A percentile compares a stretch with the other conserved stretches of the same genome.
These are phyloP conservation scores for Myxozyma udenii DNA, from an alignment of 805 yeast species.

Conservation along the genomic window DNA sequence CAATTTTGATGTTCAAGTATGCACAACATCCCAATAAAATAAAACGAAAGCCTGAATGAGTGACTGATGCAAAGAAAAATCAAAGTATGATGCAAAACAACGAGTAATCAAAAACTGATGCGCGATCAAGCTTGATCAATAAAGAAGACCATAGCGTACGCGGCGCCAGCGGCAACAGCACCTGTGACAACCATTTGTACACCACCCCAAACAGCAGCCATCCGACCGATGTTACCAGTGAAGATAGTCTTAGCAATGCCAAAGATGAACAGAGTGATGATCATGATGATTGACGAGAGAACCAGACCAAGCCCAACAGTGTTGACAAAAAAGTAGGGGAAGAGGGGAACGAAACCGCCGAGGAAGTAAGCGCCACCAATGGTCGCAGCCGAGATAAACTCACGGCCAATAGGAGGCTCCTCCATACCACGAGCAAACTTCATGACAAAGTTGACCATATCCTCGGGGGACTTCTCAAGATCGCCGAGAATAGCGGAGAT, in stretches of 20 bases:
- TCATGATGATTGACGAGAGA: slow-evolving; percentile 75
- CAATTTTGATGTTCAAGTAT: background rate
- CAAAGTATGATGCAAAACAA: too few species aligned
- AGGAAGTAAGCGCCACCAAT: slow-evolving; percentile 85
- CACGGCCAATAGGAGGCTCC: slow-evolving; percentile 92
- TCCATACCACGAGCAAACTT: slow-evolving; percentile 83
- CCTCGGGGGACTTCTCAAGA: slow-evolving; percentile 70
- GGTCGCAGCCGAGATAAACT: slow-evolving; percentile 80
- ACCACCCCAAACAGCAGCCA: slow-evolving; percentile 60
- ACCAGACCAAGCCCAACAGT: slow-evolving; percentile 76
- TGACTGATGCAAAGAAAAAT: too few species aligned
- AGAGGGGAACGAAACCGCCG: slow-evolving; percentile 87
- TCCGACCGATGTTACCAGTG: slow-evolving; percentile 52
- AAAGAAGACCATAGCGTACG: slow-evolving; percentile 84
- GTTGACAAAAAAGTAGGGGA: slow-evolving; percentile 82
- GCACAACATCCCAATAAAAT: too few species aligned
- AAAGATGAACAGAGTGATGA: slow-evolving; percentile 76
- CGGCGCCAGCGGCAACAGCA: slow-evolving; percentile 96
- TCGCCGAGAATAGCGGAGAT: slow-evolving; percentile 71
- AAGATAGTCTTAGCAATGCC: slow-evolving; percentile 83
- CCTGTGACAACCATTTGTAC: slow-evolving; percentile 91
- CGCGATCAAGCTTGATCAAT: slow-evolving; percentile 46
- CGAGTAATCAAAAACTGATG: background rate
- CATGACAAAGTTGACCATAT: slow-evolving; percentile 81
- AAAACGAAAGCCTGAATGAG: background rate